Base-by-base conservation (phyloP, 2,329 filamentous ascomycete species). In the Sporothrix schenckii region DNA sequence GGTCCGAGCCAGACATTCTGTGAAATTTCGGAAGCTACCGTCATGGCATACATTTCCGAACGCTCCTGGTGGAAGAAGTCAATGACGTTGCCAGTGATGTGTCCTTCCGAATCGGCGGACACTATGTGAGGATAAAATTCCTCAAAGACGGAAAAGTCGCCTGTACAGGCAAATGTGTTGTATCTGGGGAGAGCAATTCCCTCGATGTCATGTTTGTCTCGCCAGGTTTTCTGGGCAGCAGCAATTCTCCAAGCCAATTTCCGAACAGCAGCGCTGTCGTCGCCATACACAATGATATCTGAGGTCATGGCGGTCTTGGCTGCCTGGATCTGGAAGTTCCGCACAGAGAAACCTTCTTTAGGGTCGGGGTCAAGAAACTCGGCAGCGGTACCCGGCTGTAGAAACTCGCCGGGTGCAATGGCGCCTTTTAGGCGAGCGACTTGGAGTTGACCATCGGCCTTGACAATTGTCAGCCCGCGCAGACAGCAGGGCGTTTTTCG, bases 311-410 rank as follows among this genome's bases (percentile, higher is more conserved):
- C 94, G 74, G 92, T 83, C 79, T 99, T 99, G 71, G 91, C 91
- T 0, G 92, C 87, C 79, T 99, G 95, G 52, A 98, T 98, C 76
- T 98, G 94, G 77, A 99, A 99, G 79, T 98, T 98, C 60, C 95
- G 89, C 56, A 98, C 94, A 4, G 93, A 97, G 78, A 98, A 98
- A 10, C 95, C 95, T 74, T 97, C 92, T 70, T 83, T 87, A 1
- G 95, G 95, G 77, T 99, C 95, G 53, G 90, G 86, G 56, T 97
- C 92, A 72, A 93, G 82, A 77, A 99, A 97, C 27, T 89, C 85
- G 58, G 86, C 80, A 19, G 81, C 80, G 2, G 77, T 77, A 2
- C 79, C 78, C 0, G 82, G 75, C 50, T 88, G 85, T 70, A 98
- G 80, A 58, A 98, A 85, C 79, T 98, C 95, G 1, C 92, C 87